Evolutionary conservation across 768 basidiomycete species (phyloP).

Genomic region (Mycena alexandri): DNA sequence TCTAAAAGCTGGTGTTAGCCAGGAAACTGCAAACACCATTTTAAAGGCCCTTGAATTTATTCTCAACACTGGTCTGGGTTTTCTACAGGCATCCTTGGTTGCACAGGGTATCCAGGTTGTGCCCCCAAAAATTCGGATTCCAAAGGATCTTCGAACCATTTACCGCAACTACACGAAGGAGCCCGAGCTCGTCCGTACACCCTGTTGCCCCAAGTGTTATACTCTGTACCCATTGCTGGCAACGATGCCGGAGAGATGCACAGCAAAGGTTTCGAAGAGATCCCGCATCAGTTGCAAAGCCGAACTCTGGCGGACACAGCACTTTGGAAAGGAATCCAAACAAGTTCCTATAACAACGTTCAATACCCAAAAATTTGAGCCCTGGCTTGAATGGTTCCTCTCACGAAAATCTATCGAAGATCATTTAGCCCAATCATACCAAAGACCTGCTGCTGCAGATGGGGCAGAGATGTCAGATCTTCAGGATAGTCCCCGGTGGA

Average conservation of each 20-base stretch:
- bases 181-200: not conserved
- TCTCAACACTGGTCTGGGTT: not conserved
- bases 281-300: not conserved
- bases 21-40: conserved; percentile 2
- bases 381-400: conserved; percentile 14
- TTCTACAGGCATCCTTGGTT: conserved; percentile 4
- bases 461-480: conserved; percentile 11
- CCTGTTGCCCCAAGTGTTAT: no score
- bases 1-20: not conserved
- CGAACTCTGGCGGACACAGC: conserved; percentile 11
- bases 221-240: conserved; percentile 1
- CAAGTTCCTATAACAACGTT: conserved; percentile 6
- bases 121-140: conserved; percentile 1
- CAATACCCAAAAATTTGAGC: conserved; percentile 18
- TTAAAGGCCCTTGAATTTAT: conserved; percentile 18
- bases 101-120: conserved; percentile 5
- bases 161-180: not conserved
- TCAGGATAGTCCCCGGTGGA: conserved; percentile 22
- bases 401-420: conserved; percentile 19
- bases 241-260: conserved; percentile 13
- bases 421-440: not conserved
- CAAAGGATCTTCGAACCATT: conserved; percentile 5
- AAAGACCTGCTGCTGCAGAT: not conserved
- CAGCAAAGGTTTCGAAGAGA: conserved; percentile 8
- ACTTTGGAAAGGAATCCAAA: conserved; percentile 10